These are phyloP conservation scores for Malassezia equina DNA, from an alignment of 1,284 basidiomycete genomes.

Conservation along the genomic window DNA sequence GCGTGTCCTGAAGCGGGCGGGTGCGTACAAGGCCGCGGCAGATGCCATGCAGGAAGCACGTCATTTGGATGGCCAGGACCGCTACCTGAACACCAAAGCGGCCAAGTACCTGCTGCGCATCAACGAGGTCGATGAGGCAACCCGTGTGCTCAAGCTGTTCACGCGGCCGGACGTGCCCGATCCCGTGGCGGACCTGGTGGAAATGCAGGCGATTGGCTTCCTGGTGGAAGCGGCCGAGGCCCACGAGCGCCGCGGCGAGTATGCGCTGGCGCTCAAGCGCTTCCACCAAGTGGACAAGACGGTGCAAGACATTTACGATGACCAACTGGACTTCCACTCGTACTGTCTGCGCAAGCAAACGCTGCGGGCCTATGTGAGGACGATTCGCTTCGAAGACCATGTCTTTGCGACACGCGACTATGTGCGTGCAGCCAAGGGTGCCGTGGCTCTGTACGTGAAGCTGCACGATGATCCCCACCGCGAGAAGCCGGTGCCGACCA, in stretches of 20 bases:
- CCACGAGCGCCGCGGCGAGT: constrained; percentile 58
- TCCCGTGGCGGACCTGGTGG: constrained; percentile 72
- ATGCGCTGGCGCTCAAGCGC: constrained; percentile 76
- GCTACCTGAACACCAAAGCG: constrained; percentile 87
- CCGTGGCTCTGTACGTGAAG: constrained; percentile 61
- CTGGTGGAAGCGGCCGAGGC: constrained; percentile 72
- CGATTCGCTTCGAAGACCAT: constrained; percentile 72
- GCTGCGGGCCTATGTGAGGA: constrained; percentile 67
- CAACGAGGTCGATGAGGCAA: constrained; percentile 54
- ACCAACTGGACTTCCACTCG: constrained; percentile 96
- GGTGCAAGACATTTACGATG: constrained; percentile 82
- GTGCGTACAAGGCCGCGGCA: constrained; percentile 68
- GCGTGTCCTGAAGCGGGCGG: constrained; percentile 74
- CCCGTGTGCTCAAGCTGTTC: constrained; percentile 33
- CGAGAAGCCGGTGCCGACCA: constrained; percentile 50
- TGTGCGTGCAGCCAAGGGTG: constrained; percentile 62
- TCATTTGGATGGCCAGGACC: constrained; percentile 80
- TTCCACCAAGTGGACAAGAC: constrained; percentile 70
- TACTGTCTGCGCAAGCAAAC: constrained; percentile 87
- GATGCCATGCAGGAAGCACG: constrained; percentile 71
- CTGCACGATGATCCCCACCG: constrained; percentile 25
- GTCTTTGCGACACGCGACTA: constrained; percentile 68
- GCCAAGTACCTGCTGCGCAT: constrained; percentile 83
- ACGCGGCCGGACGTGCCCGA: constrained; percentile 53
- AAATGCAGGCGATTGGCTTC: constrained; percentile 91